Conservation (phyloP, 495 filamentous ascomycete species). For the Pyronema omphalodes region DNA sequence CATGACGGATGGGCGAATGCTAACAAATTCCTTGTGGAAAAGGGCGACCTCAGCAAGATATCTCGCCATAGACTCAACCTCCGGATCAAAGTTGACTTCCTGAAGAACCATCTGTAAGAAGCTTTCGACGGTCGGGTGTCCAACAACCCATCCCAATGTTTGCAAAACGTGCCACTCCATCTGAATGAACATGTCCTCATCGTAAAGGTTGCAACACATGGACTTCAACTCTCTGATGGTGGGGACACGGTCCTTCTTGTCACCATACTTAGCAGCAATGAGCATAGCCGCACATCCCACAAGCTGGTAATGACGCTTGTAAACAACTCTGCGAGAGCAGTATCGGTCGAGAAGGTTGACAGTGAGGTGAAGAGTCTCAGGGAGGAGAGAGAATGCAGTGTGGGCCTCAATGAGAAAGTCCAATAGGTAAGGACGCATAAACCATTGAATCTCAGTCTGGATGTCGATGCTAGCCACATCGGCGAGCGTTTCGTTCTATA, state of each 20-base stretch:
- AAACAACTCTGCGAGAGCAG: slow-evolving; percentile 94
- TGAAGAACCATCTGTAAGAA: slow-evolving; percentile 65
- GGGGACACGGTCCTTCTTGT: slow-evolving; percentile 91
- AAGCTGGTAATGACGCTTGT: slow-evolving; percentile 96
- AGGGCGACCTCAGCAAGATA: slow-evolving; percentile 89
- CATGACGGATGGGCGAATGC: slow-evolving; percentile 71
- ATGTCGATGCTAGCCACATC: slow-evolving; percentile 97
- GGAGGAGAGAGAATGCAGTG: slow-evolving; percentile 77
- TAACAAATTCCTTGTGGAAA: slow-evolving; percentile 92
- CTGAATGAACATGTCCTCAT: slow-evolving; percentile 98
- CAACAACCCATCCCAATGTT: slow-evolving; percentile 90
- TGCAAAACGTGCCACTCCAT: slow-evolving; percentile 99
- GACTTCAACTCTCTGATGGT: slow-evolving; percentile 90
- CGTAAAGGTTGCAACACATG: slow-evolving; percentile 97
- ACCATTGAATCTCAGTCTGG: slow-evolving; percentile 98
- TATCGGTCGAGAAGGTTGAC: slow-evolving; percentile 95
- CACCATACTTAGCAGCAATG: slow-evolving; percentile 96
- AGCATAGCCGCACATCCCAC: slow-evolving; percentile 92
- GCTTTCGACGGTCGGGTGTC: slow-evolving; percentile 84
- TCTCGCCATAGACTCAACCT: slow-evolving; percentile 83
- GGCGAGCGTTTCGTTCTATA: slow-evolving; percentile 67
- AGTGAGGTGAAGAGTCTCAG: slow-evolving; percentile 85
- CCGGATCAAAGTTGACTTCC: slow-evolving; percentile 48
- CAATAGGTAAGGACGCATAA: slow-evolving; percentile 94
- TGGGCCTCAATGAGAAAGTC: slow-evolving; percentile 98